phyloP scores from a whole-genome alignment of 2,329 filamentous ascomycete species.

The Colletotrichum truncatum region DNA sequence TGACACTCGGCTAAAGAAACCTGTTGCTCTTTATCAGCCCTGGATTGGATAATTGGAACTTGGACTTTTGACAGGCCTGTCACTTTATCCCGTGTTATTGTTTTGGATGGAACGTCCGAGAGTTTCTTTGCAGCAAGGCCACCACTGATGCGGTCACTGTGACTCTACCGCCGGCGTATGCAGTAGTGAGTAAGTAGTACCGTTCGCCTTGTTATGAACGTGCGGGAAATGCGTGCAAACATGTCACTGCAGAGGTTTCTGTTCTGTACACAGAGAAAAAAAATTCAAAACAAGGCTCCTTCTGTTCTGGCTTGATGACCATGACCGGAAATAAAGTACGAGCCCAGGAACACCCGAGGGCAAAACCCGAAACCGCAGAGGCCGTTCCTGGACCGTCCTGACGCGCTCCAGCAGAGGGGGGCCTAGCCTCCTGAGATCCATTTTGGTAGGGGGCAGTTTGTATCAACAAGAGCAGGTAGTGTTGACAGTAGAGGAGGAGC shows the following conservation, averaged over 20 bases:
- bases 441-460: neutral
- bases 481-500: too few relatives aligned
- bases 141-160: neutral
- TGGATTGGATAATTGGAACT: neutral
- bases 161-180: neutral
- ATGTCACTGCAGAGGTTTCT: neutral
- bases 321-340: constrained; percentile 5
- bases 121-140: neutral
- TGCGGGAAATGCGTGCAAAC: neutral
- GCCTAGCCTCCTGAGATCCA: neutral
- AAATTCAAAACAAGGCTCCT: neutral
- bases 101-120: constrained; percentile 8
- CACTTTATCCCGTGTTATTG: neutral
- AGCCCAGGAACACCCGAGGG: neutral
- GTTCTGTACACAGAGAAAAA: neutral
- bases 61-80: constrained; percentile 12
- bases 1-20: constrained; percentile 11
- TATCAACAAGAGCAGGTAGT: neutral
- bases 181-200: too few relatives aligned
- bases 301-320: neutral
- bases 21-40: neutral
- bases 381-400: constrained; percentile 1
- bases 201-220: too few relatives aligned
- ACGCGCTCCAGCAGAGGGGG: too few relatives aligned
- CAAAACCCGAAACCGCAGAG: constrained; percentile 2